These are phyloP conservation scores for Arachnopeziza araneosa DNA, from an alignment of 2,329 filamentous ascomycete genomes.

Conservation along the genomic window DNA sequence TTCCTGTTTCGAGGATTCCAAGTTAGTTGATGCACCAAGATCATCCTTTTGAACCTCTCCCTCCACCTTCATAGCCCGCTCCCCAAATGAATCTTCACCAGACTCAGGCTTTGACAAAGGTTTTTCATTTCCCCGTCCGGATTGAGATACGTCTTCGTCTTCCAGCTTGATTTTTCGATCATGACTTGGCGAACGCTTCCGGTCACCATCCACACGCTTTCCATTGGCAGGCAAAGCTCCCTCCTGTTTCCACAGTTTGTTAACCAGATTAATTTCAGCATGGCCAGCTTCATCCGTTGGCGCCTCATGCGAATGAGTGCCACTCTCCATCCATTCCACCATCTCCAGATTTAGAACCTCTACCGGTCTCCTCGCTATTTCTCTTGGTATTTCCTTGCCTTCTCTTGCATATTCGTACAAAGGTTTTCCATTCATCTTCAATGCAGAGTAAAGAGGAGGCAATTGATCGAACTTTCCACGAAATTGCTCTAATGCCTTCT, in stretches of 20 bases:
- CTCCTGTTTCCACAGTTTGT: constrained; percentile 62
- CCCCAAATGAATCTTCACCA: too few species aligned
- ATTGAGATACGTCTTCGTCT: too few species aligned
- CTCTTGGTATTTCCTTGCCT: constrained; percentile 76
- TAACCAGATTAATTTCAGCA: constrained; percentile 70
- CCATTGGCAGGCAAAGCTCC: constrained; percentile 32
- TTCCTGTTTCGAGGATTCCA: background rate
- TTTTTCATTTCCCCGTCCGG: background rate
- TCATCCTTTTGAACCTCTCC: background rate
- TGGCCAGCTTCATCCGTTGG: constrained; percentile 72
- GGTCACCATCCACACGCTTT: background rate
- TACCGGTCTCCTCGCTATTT: constrained; percentile 77
- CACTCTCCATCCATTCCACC: constrained; percentile 78
- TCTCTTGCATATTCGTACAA: constrained; percentile 94
- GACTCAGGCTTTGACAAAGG: too few species aligned
- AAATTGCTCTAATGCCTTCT: constrained; percentile 70
- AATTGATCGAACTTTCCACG: constrained; percentile 81
- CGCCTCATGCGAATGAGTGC: constrained; percentile 72
- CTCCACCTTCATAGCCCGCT: too few species aligned
- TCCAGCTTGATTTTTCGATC: too few species aligned
- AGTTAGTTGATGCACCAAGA: background rate
- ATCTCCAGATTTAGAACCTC: constrained; percentile 73
- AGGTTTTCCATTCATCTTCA: constrained; percentile 90
- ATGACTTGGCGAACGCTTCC: too few species aligned
- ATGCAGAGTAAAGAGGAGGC: constrained; percentile 86